Percentiles rank a stretch among this genome's conserved stretches.
These are phyloP conservation scores for Candida khao-thaluensis DNA, from an alignment of 805 yeast species.

Conservation along the genomic window DNA sequence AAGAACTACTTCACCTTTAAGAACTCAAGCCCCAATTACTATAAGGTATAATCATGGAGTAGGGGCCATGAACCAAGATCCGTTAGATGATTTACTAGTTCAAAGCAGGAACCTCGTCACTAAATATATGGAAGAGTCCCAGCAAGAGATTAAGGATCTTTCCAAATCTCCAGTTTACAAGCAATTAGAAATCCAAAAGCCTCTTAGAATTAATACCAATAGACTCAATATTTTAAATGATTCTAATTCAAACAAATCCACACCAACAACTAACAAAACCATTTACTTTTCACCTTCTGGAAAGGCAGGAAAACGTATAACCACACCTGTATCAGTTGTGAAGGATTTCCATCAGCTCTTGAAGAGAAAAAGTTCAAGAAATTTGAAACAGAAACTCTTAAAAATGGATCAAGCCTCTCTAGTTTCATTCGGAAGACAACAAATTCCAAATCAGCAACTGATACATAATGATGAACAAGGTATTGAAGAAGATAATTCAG, in stretches of 20 bases:
- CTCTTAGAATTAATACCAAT: conserved; percentile 1
- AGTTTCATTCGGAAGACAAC: conserved; percentile 6
- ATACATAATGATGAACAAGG: conserved; percentile 9
- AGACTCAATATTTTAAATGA: conserved; percentile 5
- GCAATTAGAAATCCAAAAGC: neutral
- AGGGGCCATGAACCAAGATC: neutral
- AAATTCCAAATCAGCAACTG: conserved; percentile 3
- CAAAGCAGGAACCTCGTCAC: conserved; percentile 3
- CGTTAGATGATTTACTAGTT: conserved; percentile 9
- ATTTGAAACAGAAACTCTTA: conserved; percentile 14
- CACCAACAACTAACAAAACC: conserved; percentile 29
- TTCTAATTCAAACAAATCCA: conserved; percentile 16
- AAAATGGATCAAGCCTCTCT: conserved; percentile 18
- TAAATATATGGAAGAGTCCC: conserved; percentile 1
- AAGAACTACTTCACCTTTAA: neutral
- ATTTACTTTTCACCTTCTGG: conserved; percentile 29
- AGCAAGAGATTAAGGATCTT: neutral
- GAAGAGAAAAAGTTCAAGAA: conserved; percentile 15
- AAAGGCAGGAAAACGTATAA: conserved; percentile 19
- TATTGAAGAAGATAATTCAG: conserved; percentile 21
- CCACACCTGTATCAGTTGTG: conserved; percentile 27
- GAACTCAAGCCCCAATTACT: neutral
- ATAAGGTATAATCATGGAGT: neutral
- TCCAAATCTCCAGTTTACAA: conserved; percentile 1
- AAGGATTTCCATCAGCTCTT: conserved; percentile 20